Percentiles rank a stretch among this genome's conserved stretches.
Conservation (phyloP, 2,329 filamentous ascomycete species). For the Alternaria rosae region DNA sequence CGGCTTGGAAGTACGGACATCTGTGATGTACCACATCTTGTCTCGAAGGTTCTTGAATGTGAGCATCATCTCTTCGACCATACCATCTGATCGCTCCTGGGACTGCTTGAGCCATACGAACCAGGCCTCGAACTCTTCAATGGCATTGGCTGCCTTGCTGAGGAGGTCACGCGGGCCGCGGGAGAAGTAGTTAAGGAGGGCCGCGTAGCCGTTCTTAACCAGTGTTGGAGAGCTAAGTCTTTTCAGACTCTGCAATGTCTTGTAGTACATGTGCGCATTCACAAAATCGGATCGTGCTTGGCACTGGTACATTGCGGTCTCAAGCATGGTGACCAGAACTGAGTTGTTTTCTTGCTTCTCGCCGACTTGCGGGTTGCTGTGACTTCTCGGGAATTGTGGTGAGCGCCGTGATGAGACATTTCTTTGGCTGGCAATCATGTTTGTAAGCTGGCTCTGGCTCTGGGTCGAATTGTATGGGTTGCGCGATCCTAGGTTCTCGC, state of each 20-base stretch:
- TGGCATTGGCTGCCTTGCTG: conserved; percentile 72
- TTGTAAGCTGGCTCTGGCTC: conserved; percentile 47
- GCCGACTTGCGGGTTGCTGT: conserved; percentile 50
- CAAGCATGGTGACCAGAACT: conserved; percentile 75
- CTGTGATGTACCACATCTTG: conserved; percentile 99
- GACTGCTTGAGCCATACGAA: conserved; percentile 84
- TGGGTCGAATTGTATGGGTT: conserved; percentile 55
- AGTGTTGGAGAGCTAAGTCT: conserved; percentile 67
- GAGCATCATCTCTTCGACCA: conserved; percentile 77
- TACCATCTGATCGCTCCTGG: conserved; percentile 76
- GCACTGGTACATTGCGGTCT: conserved; percentile 77
- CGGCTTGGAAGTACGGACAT: conserved; percentile 86
- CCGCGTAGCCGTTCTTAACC: conserved; percentile 72
- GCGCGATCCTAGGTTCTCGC: conserved; percentile 56
- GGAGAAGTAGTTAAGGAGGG: conserved; percentile 76
- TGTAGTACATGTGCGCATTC: conserved; percentile 84
- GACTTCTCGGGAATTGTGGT: conserved; percentile 48
- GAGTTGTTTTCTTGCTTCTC: conserved; percentile 51
- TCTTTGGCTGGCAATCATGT: conserved; percentile 49
- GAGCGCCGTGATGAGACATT: conserved; percentile 46
- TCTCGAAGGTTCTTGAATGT: conserved; percentile 79
- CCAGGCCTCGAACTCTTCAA: conserved; percentile 82
- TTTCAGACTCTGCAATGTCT: conserved; percentile 77
- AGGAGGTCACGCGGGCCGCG: conserved; percentile 74
- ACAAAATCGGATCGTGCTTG: conserved; percentile 83